Base-by-base conservation (phyloP, 352 stramenopile genomes). In the Phytophthora foliorum region DNA sequence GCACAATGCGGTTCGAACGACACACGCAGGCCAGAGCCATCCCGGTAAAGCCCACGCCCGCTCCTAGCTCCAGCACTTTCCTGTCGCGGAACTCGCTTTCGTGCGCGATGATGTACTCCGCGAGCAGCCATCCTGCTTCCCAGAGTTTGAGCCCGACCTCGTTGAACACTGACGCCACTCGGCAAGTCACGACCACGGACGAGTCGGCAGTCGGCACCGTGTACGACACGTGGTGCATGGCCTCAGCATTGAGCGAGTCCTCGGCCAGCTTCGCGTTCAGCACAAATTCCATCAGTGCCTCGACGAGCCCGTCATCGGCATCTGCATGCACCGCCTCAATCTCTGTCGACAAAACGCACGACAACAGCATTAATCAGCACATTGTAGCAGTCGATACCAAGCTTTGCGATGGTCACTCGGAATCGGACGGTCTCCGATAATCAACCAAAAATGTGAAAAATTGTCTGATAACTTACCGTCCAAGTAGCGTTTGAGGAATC, bases 81-180 rank as follows among this genome's bases (percentile, higher is more conserved):
- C 78, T 68, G 31, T 64, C 67, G 1, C 54, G 56, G 52, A 95
- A 94, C 13, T 85, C 63, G 11, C 80, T 67, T 1, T 72, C 31
- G 49, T 93, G 73, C 0, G 84, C 74, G 58, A 93, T 68, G 7
- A 85, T 62, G 45, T 88, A 95, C 67, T 95, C 88, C 17, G 88
- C 83, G 17, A 95, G 78, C 14, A 92, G 81, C 77, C 79, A 94
- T 0, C 81, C 84, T 6, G 88, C 88, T 65, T 95, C 82, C 88
- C 88, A 95, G 36, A 95, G 79, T 63, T 91, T 94, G 21, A 95
- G 77, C 5, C 88, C 88, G 14, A 95, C 88, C 6, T 95, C 88
- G 51, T 95, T 95, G 46, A 92, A 87, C 45, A 92, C 77, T 0
- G 84, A 90, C 4, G 88, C 86, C 32, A 95, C 88, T 39, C 88